phyloP scores from a whole-genome alignment of 192 early-diverging fungal genomes.

The Spinellus fusiger region DNA sequence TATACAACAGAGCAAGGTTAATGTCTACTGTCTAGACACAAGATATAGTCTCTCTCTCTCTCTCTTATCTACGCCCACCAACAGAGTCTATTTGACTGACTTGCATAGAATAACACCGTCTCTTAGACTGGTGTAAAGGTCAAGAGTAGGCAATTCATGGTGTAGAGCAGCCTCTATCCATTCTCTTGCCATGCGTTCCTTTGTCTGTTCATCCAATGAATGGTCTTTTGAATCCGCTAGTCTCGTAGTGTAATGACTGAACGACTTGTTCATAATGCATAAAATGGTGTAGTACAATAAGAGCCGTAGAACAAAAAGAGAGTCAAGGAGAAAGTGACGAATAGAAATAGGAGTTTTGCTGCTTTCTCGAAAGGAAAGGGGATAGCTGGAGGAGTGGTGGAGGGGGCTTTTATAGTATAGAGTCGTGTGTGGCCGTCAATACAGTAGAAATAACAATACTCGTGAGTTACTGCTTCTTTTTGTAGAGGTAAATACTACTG shows the following conservation, averaged over 20 bases:
- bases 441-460: no score
- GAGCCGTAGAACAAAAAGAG: constrained; percentile 3
- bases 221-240: background rate
- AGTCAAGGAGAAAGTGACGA: background rate
- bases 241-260: background rate
- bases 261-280: background rate
- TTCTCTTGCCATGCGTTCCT: constrained; percentile 5
- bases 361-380: background rate
- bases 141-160: constrained; percentile 42
- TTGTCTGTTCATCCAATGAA: background rate
- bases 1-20: constrained; percentile 62
- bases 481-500: background rate
- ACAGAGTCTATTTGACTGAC: constrained; percentile 28
- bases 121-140: constrained; percentile 57
- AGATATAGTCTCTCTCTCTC: constrained; percentile 66
- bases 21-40: constrained; percentile 52
- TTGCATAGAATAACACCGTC: constrained; percentile 73
- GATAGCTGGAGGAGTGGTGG: background rate
- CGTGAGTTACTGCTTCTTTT: constrained; percentile 6
- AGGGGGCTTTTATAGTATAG: background rate
- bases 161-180: constrained; percentile 19
- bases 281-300: background rate
- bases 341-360: background rate
- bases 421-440: no score
- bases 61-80: constrained; percentile 11